Evolutionary conservation across 176 grass and related monocot genomes (phyloP).

Genomic region (Oryza rufipogon): DNA sequence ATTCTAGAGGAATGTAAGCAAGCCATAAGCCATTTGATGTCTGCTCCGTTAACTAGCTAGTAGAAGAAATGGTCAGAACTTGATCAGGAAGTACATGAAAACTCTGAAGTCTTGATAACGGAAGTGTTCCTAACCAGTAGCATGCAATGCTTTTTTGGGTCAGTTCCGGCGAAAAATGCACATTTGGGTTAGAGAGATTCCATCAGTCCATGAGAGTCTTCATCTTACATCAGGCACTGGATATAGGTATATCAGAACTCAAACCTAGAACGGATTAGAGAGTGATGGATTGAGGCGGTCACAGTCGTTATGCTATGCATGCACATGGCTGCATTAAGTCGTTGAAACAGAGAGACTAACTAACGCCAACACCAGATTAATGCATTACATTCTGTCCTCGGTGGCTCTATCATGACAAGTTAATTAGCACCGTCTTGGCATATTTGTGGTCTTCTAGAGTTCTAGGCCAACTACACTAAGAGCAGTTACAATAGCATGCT

Average conservation of each 20-base stretch:
- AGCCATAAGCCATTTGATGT: neutral
- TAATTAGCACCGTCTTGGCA: neutral
- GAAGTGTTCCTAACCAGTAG: neutral
- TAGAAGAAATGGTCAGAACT: no score
- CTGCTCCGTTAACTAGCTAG: neutral
- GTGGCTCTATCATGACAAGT: neutral
- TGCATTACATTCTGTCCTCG: neutral
- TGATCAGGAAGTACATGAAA: no score
- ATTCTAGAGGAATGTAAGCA: neutral
- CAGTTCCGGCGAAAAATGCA: no score
- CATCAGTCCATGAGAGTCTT: neutral
- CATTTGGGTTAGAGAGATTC: neutral
- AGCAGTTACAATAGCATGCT: no score
- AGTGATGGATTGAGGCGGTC: neutral
- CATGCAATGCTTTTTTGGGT: no score
- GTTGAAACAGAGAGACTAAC: conserved; percentile 24
- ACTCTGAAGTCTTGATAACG: neutral
- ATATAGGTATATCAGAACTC: neutral
- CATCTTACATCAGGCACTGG: neutral
- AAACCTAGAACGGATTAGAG: neutral
- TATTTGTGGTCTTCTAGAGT: neutral
- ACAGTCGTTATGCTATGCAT: neutral
- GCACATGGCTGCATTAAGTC: conserved; percentile 14
- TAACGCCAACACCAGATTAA: neutral
- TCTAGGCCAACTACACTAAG: neutral